A percentile compares a stretch with the other conserved stretches of the same genome.
These are phyloP conservation scores for Benincasa hispida DNA, from an alignment of 306 rosid genomes.

Conservation along the genomic window DNA sequence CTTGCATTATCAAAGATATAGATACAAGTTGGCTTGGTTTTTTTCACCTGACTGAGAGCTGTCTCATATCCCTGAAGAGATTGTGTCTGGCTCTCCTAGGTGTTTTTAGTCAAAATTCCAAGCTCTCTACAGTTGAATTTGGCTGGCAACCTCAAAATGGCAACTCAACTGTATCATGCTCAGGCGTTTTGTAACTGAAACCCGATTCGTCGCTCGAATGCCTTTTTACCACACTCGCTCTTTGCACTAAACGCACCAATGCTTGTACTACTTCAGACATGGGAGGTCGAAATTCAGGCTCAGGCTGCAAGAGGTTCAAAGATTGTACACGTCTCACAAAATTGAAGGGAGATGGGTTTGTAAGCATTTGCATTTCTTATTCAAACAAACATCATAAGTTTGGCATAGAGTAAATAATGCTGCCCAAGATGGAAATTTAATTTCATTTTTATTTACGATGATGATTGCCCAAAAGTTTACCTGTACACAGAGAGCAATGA, in stretches of 20 bases:
- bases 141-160: constrained; percentile 21
- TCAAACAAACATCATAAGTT: no score
- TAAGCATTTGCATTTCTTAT: neutral
- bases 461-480: constrained; percentile 18
- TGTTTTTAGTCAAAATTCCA: neutral
- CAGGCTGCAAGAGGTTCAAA: constrained; percentile 37
- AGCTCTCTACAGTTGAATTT: neutral
- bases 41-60: neutral
- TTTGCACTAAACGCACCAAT: constrained; percentile 68
- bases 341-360: neutral
- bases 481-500: constrained; percentile 95
- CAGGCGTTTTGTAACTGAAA: constrained; percentile 62
- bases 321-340: neutral
- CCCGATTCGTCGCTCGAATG: constrained; percentile 81
- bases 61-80: neutral
- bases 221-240: constrained; percentile 81
- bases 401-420: no score
- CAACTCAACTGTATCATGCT: constrained; percentile 64
- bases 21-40: neutral
- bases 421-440: no score
- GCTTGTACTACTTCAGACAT: constrained; percentile 99
- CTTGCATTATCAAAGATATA: neutral
- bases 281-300: constrained; percentile 92
- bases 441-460: no score
- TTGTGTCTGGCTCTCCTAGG: neutral